These are phyloP conservation scores for Cryptococcus sp. DNA, from an alignment of 1,284 basidiomycete species.

Conservation along the genomic window DNA sequence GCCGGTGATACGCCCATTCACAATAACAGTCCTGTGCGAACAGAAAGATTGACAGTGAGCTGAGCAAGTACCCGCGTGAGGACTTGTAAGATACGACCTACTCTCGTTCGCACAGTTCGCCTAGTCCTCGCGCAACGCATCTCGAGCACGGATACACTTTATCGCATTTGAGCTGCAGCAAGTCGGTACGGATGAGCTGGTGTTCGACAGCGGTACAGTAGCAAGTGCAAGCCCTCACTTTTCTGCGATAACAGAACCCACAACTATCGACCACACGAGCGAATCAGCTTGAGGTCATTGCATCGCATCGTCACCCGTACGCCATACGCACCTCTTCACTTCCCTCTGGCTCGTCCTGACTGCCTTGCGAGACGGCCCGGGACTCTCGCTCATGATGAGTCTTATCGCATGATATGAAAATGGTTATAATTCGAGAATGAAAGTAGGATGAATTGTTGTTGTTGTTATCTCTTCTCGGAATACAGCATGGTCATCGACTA, in stretches of 20 bases:
- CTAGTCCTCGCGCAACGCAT: conserved; percentile 12
- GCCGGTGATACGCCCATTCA: conserved; percentile 10
- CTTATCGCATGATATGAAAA: neutral
- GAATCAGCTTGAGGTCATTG: conserved; percentile 1
- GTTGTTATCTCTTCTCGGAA: too few species aligned
- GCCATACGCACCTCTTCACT: conserved; percentile 9
- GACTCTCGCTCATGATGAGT: neutral
- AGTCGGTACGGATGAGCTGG: neutral
- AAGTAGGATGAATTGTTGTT: too few species aligned
- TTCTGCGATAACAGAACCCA: conserved; percentile 17
- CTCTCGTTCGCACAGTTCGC: conserved; percentile 17
- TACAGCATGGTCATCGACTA: too few species aligned
- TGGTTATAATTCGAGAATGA: too few species aligned
- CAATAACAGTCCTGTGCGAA: conserved; percentile 8
- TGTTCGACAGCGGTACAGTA: neutral
- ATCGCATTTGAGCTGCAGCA: conserved; percentile 16
- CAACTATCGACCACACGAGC: conserved; percentile 5
- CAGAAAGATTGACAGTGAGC: neutral
- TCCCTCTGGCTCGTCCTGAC: conserved; percentile 11
- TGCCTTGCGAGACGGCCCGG: conserved; percentile 7
- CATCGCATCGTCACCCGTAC: neutral
- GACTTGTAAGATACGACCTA: neutral
- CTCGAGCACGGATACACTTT: conserved; percentile 14
- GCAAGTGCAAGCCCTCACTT: neutral
- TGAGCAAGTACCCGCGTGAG: neutral